Evolutionary conservation across 2,329 filamentous ascomycete species (phyloP).

Genomic region (Phialocephala sp.): DNA sequence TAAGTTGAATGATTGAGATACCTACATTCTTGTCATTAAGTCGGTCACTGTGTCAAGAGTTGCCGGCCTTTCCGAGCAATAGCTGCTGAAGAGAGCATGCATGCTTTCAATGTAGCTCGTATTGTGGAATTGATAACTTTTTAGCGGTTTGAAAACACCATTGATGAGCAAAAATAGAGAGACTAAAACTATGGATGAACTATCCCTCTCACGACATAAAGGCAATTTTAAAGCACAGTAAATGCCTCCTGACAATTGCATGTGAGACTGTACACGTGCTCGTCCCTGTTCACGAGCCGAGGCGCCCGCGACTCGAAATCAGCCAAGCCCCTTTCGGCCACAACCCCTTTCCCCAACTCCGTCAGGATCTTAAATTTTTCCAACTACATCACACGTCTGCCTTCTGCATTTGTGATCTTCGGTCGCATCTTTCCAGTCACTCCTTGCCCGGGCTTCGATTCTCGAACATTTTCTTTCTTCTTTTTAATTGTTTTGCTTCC

Average conservation of each 20-base stretch:
- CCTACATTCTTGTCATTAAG: too few species aligned
- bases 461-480: constrained; percentile 23
- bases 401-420: constrained; percentile 27
- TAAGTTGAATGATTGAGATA: too few species aligned
- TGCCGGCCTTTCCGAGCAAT: too few species aligned
- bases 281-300: background rate
- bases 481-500: constrained; percentile 31
- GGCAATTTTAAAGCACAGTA: background rate
- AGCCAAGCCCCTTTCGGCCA: constrained; percentile 7
- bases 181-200: too few species aligned
- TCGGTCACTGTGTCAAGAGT: too few species aligned
- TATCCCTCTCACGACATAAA: too few species aligned
- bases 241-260: background rate
- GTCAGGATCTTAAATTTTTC: constrained; percentile 3
- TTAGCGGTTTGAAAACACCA: too few species aligned
- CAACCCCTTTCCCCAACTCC: background rate
- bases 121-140: too few species aligned
- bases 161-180: too few species aligned
- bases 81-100: too few species aligned
- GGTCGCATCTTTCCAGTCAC: constrained; percentile 44
- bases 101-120: too few species aligned
- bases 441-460: constrained; percentile 45
- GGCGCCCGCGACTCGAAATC: background rate
- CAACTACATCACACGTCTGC: constrained; percentile 21
- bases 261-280: constrained; percentile 7